Evolutionary conservation across 73 alveolate species (phyloP), one percentile per base, ranked within the genome.

Genomic region (Paramecium octaurelia): DNA sequence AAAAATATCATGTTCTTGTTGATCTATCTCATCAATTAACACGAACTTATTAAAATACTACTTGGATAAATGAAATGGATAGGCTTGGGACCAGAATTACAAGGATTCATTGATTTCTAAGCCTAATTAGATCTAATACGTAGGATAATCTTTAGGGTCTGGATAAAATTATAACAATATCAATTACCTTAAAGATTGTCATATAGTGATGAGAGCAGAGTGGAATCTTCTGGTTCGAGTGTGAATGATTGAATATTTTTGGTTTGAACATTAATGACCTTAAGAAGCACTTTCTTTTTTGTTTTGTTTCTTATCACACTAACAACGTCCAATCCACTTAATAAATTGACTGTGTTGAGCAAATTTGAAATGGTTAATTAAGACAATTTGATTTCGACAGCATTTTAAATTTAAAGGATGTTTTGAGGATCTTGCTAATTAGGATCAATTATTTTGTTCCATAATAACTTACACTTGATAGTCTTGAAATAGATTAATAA

Each of bases 1-100:
- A 38, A 73, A 73, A 35, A 73, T 73, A 38, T 73, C 87, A 38
- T 73, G 59, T 73, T 73, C 87, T 35, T 34, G 20, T 73, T 73
- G 18, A 73, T 73, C 87, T 11, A 73, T 73, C 35, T 73, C 87
- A 38, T 73, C 87, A 73, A 73, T 12, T 14, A 73, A 12, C 4
- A 40, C 10, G 27, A 73, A 73, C 38, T 73, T 73, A 36, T 73
- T 73, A 38, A 73, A 73, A 35, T 73, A 73, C n/a, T 34, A 12
- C 14, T 73, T 36, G 18, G 57, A 36, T 35, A 73, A 40, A 73
- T 34, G 59, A 73, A 73, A 73, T n/a, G 59, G 60, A 73, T 73
- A 73, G 2, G 64, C 57, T 35, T 4, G 3, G 11, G 87, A 73
- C 87, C 87, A 73, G 20, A 73, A 73, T 40, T 73, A 34, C 14